phyloP scores from a whole-genome alignment of 495 filamentous ascomycete species.

The Penicillium canariense region DNA sequence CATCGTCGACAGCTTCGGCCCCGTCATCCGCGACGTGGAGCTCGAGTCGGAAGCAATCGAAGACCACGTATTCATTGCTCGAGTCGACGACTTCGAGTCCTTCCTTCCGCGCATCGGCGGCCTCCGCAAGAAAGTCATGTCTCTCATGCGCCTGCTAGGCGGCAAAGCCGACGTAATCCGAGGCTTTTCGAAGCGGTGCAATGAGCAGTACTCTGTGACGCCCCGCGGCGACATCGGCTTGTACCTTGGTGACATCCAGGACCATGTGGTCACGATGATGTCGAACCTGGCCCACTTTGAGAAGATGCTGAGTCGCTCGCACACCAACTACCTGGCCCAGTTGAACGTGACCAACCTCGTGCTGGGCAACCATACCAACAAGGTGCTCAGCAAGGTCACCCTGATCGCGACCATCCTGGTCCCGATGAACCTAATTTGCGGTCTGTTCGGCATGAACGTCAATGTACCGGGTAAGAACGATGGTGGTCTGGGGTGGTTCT shows the following conservation, averaged over 20 bases:
- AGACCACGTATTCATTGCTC: conserved; percentile 88
- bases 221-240: conserved; percentile 94
- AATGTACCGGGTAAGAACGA: conserved; percentile 64
- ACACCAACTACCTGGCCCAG: conserved; percentile 95
- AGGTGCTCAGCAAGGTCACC: conserved; percentile 91
- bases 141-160: conserved; percentile 84
- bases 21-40: conserved; percentile 82
- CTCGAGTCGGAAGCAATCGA: conserved; percentile 88
- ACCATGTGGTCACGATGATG: conserved; percentile 99
- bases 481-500: conserved; percentile 67
- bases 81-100: conserved; percentile 78
- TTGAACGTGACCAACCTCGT: conserved; percentile 85
- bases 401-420: conserved; percentile 91
- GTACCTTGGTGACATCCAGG: conserved; percentile 95
- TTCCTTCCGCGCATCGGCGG: conserved; percentile 87
- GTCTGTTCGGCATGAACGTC: conserved; percentile 98
- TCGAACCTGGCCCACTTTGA: conserved; percentile 92
- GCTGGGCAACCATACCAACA: conserved; percentile 76
- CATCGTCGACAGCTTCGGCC: conserved; percentile 93
- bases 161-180: conserved; percentile 97
- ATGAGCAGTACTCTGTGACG: conserved; percentile 91
- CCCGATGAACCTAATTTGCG: conserved; percentile 92
- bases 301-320: conserved; percentile 93
- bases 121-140: conserved; percentile 92
- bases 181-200: conserved; percentile 97